Evolutionary conservation across 2,329 filamentous ascomycete genomes (phyloP), one percentile per base, ranked within the genome.

Genomic region (Fusarium udum): DNA sequence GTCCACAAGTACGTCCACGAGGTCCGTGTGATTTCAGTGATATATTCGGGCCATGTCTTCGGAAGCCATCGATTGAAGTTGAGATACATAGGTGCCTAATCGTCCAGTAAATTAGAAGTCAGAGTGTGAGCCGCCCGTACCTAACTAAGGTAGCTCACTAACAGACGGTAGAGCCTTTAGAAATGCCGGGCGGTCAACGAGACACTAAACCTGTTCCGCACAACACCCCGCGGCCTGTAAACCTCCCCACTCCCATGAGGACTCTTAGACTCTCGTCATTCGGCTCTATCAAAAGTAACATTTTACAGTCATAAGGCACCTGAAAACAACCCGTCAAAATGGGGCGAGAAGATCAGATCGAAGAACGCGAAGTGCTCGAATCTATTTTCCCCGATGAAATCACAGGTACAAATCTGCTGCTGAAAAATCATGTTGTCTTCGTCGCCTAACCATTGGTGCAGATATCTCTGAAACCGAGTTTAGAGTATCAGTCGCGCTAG

Each of bases 311-410:
- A 28, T 56, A 48, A 62, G 42, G 22, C 40, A 49, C 42, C 52
- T 18, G 31, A 43, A 60, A 16, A 61, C 36, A 74, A 26, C 36
- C 48, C 26, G 55, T 57, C 46, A 72, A 59, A 39, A 92, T 92
- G 90, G 90, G 90, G 56, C 88, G 85, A 81, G 95, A 98, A 87
- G 96, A 99, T 69, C 96, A 99, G 83, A 85, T 92, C 75, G 96
- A 99, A 85, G 96, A 99, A 88, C 92, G 95, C 71, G 96, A 99
- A 83, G 95, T 99, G 78, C 94, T 99, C 81, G 94, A 97, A 80
- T 98, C 95, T 69, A 99, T 99, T 80, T 99, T 98, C 77, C 95
- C 96, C 3, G 95, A 99, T 69, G 96, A 99, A 85, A 97, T 99
- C 77, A 95, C 92, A 88, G 93, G 95, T 95, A 79, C 53, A 82